These are phyloP conservation scores for Ruellia speciosa DNA, from an alignment of 305 asterid genomes.

Conservation along the genomic window DNA sequence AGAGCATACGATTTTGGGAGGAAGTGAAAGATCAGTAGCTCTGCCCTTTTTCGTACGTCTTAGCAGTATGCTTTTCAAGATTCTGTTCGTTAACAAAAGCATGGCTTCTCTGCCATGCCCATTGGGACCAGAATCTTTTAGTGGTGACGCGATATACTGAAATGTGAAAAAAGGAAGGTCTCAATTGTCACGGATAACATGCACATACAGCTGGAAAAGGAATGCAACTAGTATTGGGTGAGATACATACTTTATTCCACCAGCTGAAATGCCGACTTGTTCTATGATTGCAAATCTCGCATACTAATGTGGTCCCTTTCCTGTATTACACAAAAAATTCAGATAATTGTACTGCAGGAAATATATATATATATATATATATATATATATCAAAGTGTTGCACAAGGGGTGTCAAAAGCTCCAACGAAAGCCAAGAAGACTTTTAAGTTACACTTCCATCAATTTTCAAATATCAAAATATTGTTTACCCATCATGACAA, in stretches of 20 bases:
- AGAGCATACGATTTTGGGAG: constrained; percentile 67
- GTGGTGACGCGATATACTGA: constrained; percentile 71
- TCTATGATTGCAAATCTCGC: constrained; percentile 64
- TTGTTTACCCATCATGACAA: background rate
- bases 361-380: too few species aligned
- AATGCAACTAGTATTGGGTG: constrained; percentile 2
- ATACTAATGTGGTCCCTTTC: constrained; percentile 49
- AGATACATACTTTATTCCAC: constrained; percentile 78
- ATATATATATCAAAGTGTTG: too few species aligned
- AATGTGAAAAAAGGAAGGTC: constrained; percentile 19
- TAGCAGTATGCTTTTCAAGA: constrained; percentile 58
- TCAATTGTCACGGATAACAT: constrained; percentile 13
- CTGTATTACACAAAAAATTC: constrained; percentile 7
- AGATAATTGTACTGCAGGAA: too few species aligned
- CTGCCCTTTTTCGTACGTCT: constrained; percentile 93
- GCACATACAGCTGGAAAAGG: constrained; percentile 11
- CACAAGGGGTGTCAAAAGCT: too few species aligned
- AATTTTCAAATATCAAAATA: background rate
- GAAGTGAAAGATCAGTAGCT: constrained; percentile 88
- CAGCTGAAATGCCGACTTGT: constrained; percentile 77
- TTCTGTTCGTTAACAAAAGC: constrained; percentile 70
- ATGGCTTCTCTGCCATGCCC: constrained; percentile 58
- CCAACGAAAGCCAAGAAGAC: constrained; percentile 12
- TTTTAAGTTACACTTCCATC: too few species aligned
- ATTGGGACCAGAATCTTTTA: constrained; percentile 44